Base-by-base conservation (phyloP, 2,329 filamentous ascomycete species). In the Beauveria sp. region DNA sequence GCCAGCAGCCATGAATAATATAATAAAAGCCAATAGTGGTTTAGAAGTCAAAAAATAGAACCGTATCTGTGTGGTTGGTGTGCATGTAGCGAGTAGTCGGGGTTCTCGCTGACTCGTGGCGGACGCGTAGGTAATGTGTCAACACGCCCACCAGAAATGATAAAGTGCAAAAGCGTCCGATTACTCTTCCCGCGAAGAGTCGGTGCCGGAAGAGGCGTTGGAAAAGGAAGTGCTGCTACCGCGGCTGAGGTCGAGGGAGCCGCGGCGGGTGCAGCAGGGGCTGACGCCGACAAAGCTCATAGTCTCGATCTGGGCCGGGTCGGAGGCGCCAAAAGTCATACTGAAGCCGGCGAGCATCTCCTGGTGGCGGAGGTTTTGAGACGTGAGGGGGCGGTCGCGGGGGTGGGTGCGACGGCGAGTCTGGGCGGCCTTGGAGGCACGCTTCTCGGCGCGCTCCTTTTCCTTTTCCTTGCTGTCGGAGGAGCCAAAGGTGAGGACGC, bases 331-430 rank as follows among this genome's bases (percentile, higher is more conserved):
- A 65, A 81, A 81, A 12, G 73, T 76, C 68, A 79, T 76, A 61
- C 72, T 76, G 71, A 79, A 81, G 61, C 75, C 69, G 62, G 73
- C 73, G 43, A 82, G 72, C 69, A 78, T 73, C 70, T 80, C 75
- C 67, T 80, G 79, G 66, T 81, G 76, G 60, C 73, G 71, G 20
- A 80, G 71, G 68, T 80, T 80, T 58, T 76, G 72, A 61, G 74
- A 71, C 9, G 76, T 79, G 55, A 80, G 71, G 28, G 77, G 76
- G 66, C 75, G 72, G 69, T 80, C 76, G 70, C 76, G 75, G 7
- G 78, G 77, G 66, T 80, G 77, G 20, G 69, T 62, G 54, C 65
- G 64, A 42, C 62, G 49, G 16, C 59, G 42, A 43, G 31, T 57
- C 52, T 63, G 65, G 34, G 64, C 61, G 31, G 60, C 60, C 60